phyloP scores from a whole-genome alignment of 495 filamentous ascomycete species.

The Aspergillus sclerotioniger region DNA sequence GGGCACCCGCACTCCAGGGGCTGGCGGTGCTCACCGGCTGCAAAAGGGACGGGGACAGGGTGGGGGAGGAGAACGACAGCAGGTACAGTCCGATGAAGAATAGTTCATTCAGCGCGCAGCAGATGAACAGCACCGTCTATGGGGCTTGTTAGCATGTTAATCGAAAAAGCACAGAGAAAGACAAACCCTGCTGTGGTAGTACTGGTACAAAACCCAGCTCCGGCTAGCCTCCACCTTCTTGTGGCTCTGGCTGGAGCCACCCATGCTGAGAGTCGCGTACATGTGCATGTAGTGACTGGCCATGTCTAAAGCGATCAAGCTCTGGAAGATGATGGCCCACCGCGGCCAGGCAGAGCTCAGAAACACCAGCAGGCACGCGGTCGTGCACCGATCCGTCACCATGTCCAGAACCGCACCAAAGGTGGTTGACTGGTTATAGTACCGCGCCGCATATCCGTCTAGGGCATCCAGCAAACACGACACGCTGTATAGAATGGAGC shows the following conservation, averaged over 20 bases:
- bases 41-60: slow-evolving; percentile 79
- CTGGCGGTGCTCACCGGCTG: slow-evolving; percentile 62
- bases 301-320: slow-evolving; percentile 84
- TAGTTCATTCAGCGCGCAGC: slow-evolving; percentile 86
- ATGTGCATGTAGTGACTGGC: slow-evolving; percentile 99
- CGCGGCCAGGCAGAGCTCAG: slow-evolving; percentile 86
- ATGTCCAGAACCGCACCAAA: slow-evolving; percentile 98
- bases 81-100: slow-evolving; percentile 99
- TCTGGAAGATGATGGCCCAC: slow-evolving; percentile 91
- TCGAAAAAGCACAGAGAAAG: slow-evolving; percentile 1
- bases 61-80: slow-evolving; percentile 88
- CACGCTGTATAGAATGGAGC: slow-evolving; percentile 83
- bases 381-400: slow-evolving; percentile 95
- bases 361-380: slow-evolving; percentile 90
- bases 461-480: slow-evolving; percentile 93
- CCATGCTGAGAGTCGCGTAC: slow-evolving; percentile 85
- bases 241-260: slow-evolving; percentile 73
- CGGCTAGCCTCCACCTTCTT: slow-evolving; percentile 78
- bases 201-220: slow-evolving; percentile 79
- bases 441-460: slow-evolving; percentile 86
- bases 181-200: slow-evolving; percentile 93
- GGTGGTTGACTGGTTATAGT: slow-evolving; percentile 83
- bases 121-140: slow-evolving; percentile 86
- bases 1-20: slow-evolving; percentile 86
- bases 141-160: slow-evolving; percentile 4